Conservation (phyloP, 2,329 filamentous ascomycete genomes). For the Exophiala aquamarina region DNA sequence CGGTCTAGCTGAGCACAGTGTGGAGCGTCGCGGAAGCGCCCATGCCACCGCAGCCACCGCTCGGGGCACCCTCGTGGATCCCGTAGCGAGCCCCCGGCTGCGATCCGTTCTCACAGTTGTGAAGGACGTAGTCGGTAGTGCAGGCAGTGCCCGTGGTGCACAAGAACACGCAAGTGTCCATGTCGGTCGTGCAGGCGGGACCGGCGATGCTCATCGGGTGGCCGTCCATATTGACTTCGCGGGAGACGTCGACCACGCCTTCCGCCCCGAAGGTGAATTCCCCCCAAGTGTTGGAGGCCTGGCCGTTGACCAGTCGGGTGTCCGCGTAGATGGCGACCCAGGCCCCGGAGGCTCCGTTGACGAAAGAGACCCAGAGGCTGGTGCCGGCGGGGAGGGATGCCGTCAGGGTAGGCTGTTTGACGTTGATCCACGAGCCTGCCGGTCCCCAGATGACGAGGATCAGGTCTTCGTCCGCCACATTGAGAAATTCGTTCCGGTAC, state of each 20-base stretch:
- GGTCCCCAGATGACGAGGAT: constrained; percentile 28
- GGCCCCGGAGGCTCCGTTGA: constrained; percentile 23
- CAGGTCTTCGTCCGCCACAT: constrained; percentile 25
- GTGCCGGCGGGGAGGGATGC: constrained; percentile 18
- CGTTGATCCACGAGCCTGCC: constrained; percentile 29
- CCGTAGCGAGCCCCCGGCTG: constrained; percentile 27
- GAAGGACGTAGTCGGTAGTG: constrained; percentile 22
- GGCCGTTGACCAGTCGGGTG: constrained; percentile 26
- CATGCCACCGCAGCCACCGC: constrained; percentile 28
- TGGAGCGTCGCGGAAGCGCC: constrained; percentile 22
- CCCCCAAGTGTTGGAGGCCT: constrained; percentile 28
- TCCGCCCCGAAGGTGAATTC: constrained; percentile 28
- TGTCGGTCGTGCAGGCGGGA: constrained; percentile 25
- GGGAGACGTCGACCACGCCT: constrained; percentile 27
- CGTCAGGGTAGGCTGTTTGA: constrained; percentile 25
- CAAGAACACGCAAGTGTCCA: constrained; percentile 29
- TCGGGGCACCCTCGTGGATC: constrained; percentile 21
- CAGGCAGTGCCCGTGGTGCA: constrained; percentile 23
- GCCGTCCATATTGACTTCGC: constrained; percentile 30
- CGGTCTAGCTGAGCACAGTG: constrained; percentile 19
- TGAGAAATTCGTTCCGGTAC: constrained; percentile 27
- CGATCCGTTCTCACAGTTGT: constrained; percentile 28
- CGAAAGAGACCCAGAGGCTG: constrained; percentile 24
- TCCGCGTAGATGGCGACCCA: constrained; percentile 26
- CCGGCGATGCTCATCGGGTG: constrained; percentile 25